phyloP scores from a whole-genome alignment of 805 yeast genomes.

The Kazachstania africana region DNA sequence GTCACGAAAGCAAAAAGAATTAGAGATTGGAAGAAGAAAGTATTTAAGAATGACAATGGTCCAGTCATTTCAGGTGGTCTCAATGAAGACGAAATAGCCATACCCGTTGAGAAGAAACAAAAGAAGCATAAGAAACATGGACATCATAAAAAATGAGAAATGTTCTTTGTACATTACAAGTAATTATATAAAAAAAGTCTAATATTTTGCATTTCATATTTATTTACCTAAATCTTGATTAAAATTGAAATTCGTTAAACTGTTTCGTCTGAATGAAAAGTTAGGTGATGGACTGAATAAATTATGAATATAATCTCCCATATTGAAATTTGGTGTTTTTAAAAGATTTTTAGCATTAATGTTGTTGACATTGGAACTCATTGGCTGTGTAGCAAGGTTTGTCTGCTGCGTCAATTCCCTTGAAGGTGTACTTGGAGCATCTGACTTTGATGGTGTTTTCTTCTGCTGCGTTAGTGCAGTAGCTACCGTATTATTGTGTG shows the following conservation, averaged over 20 bases:
- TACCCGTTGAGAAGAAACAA: constrained; percentile 14
- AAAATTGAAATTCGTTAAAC: no score
- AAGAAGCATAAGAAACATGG: constrained; percentile 3
- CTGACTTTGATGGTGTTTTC: constrained; percentile 4
- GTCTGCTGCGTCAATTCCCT: constrained; percentile 15
- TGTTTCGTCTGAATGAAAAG: no score
- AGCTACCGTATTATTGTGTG: constrained; percentile 1
- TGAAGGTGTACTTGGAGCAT: constrained; percentile 22
- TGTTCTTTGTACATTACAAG: constrained; percentile 1
- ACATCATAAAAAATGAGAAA: background rate
- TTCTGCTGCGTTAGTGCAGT: constrained; percentile 10
- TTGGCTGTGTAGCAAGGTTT: no score
- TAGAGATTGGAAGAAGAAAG: constrained; percentile 81
- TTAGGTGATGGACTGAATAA: constrained; percentile 28
- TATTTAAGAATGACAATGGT: constrained; percentile 54
- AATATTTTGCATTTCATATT: no score
- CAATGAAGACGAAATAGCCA: constrained; percentile 12
- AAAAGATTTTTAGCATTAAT: constrained; percentile 6
- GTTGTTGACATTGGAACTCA: background rate
- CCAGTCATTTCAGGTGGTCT: constrained; percentile 14
- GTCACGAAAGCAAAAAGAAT: constrained; percentile 71
- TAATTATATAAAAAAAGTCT: no score
- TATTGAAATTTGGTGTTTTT: constrained; percentile 25
- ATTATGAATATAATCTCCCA: constrained; percentile 28
- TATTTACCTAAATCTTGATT: no score